Evolutionary conservation across 345 rosid species (phyloP).

Genomic region (Luvunga scandens): DNA sequence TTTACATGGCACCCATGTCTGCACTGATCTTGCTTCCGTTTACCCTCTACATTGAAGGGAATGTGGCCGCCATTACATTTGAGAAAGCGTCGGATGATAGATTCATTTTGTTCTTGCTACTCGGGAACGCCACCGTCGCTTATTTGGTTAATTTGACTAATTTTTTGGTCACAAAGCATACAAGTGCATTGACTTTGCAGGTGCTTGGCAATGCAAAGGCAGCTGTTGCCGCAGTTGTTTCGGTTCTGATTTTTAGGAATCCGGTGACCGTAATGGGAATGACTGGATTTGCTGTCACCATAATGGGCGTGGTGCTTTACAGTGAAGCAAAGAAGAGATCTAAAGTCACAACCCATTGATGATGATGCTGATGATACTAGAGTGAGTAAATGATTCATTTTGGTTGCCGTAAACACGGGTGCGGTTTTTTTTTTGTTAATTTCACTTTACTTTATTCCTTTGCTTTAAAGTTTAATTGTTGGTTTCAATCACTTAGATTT

Average conservation of each 20-base stretch:
- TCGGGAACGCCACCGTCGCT: slow-evolving; percentile 95
- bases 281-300: slow-evolving; percentile 79
- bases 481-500: slow-evolving; percentile 16
- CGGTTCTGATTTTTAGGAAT: slow-evolving; percentile 86
- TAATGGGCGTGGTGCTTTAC: slow-evolving; percentile 97
- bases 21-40: slow-evolving; percentile 87
- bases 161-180: slow-evolving; percentile 96
- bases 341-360: slow-evolving; percentile 58
- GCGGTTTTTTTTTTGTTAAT: slow-evolving; percentile 21
- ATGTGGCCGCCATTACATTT: slow-evolving; percentile 62
- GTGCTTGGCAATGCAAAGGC: slow-evolving; percentile 99
- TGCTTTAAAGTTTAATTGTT: slow-evolving; percentile 24
- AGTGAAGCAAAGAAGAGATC: slow-evolving; percentile 99
- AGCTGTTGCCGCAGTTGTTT: slow-evolving; percentile 90
- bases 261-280: slow-evolving; percentile 95
- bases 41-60: slow-evolving; percentile 90
- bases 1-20: slow-evolving; percentile 98
- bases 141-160: slow-evolving; percentile 92
- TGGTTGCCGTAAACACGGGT: slow-evolving; percentile 39
- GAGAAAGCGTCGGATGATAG: slow-evolving; percentile 77
- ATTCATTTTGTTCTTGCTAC: slow-evolving; percentile 61
- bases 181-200: slow-evolving; percentile 94
- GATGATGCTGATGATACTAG: background rate
- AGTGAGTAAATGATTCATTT: slow-evolving; percentile 24
- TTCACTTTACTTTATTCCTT: slow-evolving; percentile 32